Conservation (phyloP, 2,329 filamentous ascomycete genomes). For the Tolypocladium nubicola region DNA sequence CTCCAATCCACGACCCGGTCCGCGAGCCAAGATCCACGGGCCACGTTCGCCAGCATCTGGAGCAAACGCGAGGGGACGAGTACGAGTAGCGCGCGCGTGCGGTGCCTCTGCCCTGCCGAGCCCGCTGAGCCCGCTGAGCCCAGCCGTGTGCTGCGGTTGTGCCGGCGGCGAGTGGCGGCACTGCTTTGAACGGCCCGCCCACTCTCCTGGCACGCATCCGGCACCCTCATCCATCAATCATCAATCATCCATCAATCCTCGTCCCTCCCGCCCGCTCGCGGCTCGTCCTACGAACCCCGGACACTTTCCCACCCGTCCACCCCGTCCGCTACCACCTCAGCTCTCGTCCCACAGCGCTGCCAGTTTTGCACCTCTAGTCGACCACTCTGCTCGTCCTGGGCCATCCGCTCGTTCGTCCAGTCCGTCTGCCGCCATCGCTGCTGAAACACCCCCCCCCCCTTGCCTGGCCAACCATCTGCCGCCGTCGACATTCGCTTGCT, state of each 20-base stretch:
- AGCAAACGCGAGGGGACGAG: not conserved
- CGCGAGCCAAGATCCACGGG: not conserved
- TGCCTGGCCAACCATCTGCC: constrained; percentile 5
- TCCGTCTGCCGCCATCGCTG: constrained; percentile 3
- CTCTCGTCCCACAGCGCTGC: constrained; percentile 14
- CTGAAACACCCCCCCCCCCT: constrained; percentile 7
- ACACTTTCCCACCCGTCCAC: constrained; percentile 12
- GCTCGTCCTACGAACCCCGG: constrained; percentile 14
- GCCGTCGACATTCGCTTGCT: constrained; percentile 2
- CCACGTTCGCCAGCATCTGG: not conserved
- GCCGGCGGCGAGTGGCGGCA: not conserved
- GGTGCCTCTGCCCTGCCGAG: not conserved
- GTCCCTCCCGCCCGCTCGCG: not conserved
- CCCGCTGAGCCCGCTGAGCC: not conserved
- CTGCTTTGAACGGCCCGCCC: not conserved
- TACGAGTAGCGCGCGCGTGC: not conserved
- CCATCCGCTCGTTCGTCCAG: constrained; percentile 3
- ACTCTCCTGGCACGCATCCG: constrained; percentile 3
- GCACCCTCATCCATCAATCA: not conserved
- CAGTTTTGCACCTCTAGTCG: constrained; percentile 5
- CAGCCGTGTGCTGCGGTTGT: not conserved
- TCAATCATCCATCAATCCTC: not conserved
- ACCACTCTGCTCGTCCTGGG: constrained; percentile 1
- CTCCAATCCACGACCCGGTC: not conserved
- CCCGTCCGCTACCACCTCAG: constrained; percentile 13